Conservation (phyloP, 139 green algal genomes). For the Monoraphidium neglectum region DNA sequence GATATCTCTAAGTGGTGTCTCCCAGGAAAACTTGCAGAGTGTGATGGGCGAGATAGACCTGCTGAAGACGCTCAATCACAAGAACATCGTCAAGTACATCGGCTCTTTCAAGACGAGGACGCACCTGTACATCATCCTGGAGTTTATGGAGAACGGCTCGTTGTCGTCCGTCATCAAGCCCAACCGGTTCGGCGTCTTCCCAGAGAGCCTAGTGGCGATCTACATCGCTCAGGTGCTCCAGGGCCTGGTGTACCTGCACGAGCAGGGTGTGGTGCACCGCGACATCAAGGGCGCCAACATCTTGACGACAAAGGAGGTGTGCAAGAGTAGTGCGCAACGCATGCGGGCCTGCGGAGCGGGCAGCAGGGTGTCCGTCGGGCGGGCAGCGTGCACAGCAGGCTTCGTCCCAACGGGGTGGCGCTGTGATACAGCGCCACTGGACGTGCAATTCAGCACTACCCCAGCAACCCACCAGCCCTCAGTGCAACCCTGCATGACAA, state of each 20-base stretch:
- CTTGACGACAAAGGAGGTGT: constrained; percentile 86
- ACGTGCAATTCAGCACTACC: no score
- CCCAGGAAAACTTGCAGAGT: constrained; percentile 60
- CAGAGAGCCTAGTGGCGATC: constrained; percentile 86
- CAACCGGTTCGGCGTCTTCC: constrained; percentile 90
- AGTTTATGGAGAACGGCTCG: constrained; percentile 96
- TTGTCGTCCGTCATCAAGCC: constrained; percentile 86
- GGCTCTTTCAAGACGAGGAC: constrained; percentile 89
- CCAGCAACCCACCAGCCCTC: no score
- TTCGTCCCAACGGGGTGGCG: no score
- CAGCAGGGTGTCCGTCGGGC: no score
- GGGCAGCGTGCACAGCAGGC: no score
- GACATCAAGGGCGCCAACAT: constrained; percentile 98
- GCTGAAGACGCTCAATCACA: constrained; percentile 91
- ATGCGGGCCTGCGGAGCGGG: no score
- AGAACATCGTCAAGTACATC: constrained; percentile 98
- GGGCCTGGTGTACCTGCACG: constrained; percentile 91
- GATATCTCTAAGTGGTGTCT: constrained; percentile 76
- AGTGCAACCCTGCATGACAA: no score
- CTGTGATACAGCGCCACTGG: no score
- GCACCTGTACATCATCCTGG: constrained; percentile 96
- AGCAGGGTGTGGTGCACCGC: constrained; percentile 90
- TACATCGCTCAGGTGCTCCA: constrained; percentile 86
- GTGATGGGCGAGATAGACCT: constrained; percentile 91
- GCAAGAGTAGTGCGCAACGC: no score